Conservation (phyloP, 345 rosid genomes). For the Noccaea caerulescens region DNA sequence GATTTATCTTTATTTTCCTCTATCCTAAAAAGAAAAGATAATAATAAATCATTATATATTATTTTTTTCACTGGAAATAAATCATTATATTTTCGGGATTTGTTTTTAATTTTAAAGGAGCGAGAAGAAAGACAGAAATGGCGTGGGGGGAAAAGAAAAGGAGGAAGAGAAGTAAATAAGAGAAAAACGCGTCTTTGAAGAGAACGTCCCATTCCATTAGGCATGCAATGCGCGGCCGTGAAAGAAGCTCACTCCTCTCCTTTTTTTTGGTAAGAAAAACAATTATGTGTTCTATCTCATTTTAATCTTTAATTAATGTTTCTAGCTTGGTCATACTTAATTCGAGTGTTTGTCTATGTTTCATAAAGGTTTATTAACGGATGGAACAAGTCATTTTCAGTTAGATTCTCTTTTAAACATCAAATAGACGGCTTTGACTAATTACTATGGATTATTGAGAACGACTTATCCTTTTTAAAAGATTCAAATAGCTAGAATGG, state of each 20-base stretch:
- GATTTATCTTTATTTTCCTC: conserved; percentile 12
- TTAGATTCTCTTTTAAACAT: conserved; percentile 36
- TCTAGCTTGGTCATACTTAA: not conserved
- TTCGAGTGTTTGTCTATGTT: conserved; percentile 20
- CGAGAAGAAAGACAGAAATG: conserved; percentile 39
- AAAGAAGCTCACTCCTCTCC: conserved; percentile 45
- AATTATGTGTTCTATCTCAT: not conserved
- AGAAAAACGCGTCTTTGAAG: conserved; percentile 43
- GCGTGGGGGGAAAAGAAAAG: conserved; percentile 31
- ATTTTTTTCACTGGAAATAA: not conserved
- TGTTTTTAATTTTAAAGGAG: not conserved
- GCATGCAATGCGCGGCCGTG: conserved; percentile 48
- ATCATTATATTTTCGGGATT: not conserved
- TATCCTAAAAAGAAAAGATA: not conserved
- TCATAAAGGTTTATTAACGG: conserved; percentile 11
- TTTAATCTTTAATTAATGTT: not conserved
- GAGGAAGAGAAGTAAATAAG: conserved; percentile 23
- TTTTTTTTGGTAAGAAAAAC: not conserved
- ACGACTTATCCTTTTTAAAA: not conserved
- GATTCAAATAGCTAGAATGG: not conserved
- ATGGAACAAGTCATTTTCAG: conserved; percentile 39
- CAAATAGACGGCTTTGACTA: conserved; percentile 28
- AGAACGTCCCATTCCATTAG: conserved; percentile 47
- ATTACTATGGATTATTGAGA: conserved; percentile 18
- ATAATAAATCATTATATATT: conserved; percentile 6